phyloP scores from a whole-genome alignment of 139 green algal species.

The Dunaliella primolecta region DNA sequence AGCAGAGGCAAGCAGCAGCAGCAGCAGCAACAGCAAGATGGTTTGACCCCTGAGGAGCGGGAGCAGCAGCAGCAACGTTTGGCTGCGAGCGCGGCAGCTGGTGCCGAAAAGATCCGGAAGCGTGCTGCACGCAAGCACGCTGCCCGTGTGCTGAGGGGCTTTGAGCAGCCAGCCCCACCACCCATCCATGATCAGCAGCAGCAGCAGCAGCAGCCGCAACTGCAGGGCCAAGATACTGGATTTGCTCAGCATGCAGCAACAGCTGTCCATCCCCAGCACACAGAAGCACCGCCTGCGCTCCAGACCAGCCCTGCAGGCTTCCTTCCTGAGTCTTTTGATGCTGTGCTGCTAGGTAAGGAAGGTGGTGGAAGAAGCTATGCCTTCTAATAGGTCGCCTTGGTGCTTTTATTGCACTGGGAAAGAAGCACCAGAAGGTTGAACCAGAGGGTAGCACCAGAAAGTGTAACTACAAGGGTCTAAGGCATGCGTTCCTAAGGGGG shows the following conservation, averaged over 20 bases:
- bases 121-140: conserved; percentile 13
- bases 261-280: no score
- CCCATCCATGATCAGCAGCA: background rate
- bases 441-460: no score
- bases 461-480: no score
- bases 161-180: background rate
- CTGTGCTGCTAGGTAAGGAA: conserved; percentile 82
- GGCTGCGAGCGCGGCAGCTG: background rate
- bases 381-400: no score
- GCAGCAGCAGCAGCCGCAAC: no score
- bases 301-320: conserved; percentile 46
- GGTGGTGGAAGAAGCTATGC: no score
- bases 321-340: conserved; percentile 67
- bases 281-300: no score
- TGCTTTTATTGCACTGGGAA: no score
- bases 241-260: no score
- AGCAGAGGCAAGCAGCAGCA: background rate
- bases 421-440: no score
- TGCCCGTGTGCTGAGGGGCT: background rate
- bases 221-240: no score
- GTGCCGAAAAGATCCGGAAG: background rate
- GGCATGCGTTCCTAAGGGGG: no score
- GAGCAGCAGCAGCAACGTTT: background rate
- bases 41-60: background rate
- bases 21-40: background rate